Percentiles rank a stretch among this genome's conserved stretches.
These are phyloP conservation scores for Penicillium sp. DNA, from an alignment of 2,329 filamentous ascomycete genomes.

Conservation along the genomic window DNA sequence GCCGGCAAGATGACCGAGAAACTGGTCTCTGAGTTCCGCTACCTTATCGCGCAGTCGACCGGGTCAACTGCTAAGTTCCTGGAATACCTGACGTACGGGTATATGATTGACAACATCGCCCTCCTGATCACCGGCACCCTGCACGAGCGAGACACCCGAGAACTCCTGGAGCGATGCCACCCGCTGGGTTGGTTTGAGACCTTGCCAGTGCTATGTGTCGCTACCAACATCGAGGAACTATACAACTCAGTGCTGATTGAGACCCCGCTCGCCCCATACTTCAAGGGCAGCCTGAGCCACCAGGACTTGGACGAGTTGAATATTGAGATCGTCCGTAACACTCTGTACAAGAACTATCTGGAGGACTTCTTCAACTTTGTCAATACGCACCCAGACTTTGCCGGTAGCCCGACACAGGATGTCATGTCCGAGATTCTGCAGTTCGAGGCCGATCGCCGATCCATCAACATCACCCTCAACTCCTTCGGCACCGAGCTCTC, in stretches of 20 bases:
- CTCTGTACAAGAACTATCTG: slow-evolving; percentile 98
- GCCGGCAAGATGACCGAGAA: slow-evolving; percentile 97
- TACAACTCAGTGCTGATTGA: slow-evolving; percentile 98
- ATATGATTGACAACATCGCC: slow-evolving; percentile 99
- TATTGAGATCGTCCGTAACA: slow-evolving; percentile 98
- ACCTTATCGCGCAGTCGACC: slow-evolving; percentile 90
- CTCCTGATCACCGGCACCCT: slow-evolving; percentile 96
- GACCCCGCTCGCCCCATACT: slow-evolving; percentile 93
- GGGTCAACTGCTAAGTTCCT: slow-evolving; percentile 93
- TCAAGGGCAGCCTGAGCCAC: slow-evolving; percentile 94
- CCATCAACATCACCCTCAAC: slow-evolving; percentile 99
- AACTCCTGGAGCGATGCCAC: slow-evolving; percentile 93
- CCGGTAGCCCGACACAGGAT: slow-evolving; percentile 78
- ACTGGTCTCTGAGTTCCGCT: slow-evolving; percentile 95
- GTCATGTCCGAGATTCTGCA: slow-evolving; percentile 96
- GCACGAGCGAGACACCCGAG: slow-evolving; percentile 94
- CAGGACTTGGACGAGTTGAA: slow-evolving; percentile 98
- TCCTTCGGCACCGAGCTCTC: slow-evolving; percentile 95
- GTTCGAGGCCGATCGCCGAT: slow-evolving; percentile 93
- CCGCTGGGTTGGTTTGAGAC: slow-evolving; percentile 99
- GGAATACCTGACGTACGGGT: slow-evolving; percentile 97
- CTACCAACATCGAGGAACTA: slow-evolving; percentile 96
- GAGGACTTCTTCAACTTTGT: slow-evolving; percentile 97
- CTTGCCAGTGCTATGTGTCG: slow-evolving; percentile 95
- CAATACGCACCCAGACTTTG: slow-evolving; percentile 84